These are phyloP conservation scores for Sphaerobolus stellatus DNA, from an alignment of 1,284 basidiomycete genomes.

Conservation along the genomic window DNA sequence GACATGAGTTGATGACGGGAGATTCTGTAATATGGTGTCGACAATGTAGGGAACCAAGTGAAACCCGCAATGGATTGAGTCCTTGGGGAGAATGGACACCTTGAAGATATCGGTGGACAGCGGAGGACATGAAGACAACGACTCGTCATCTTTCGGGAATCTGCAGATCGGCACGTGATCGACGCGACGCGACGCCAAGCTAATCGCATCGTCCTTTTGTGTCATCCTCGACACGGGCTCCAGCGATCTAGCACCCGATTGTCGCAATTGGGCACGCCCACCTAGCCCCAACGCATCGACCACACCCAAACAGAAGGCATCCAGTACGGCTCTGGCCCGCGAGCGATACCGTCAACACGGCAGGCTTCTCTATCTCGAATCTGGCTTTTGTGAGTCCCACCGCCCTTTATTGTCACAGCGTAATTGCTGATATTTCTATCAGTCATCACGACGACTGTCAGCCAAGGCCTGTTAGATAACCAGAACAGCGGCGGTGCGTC, in stretches of 20 bases:
- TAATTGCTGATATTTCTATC: not conserved
- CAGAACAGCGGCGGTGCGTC: too few species aligned
- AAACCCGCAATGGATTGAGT: constrained; percentile 91
- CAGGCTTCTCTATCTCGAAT: constrained; percentile 69
- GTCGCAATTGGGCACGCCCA: constrained; percentile 48
- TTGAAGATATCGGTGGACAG: constrained; percentile 50
- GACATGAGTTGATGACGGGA: constrained; percentile 88
- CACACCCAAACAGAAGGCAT: constrained; percentile 60
- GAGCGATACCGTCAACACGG: constrained; percentile 75
- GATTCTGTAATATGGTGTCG: constrained; percentile 71
- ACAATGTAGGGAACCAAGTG: too few species aligned
- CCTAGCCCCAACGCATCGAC: constrained; percentile 48
- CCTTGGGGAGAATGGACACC: constrained; percentile 84
- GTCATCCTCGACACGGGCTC: constrained; percentile 74
- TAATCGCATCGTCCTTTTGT: constrained; percentile 12
- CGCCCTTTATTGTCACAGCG: constrained; percentile 1
- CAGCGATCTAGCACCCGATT: constrained; percentile 63
- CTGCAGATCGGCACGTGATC: not conserved
- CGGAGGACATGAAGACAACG: not conserved
- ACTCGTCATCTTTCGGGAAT: constrained; percentile 7
- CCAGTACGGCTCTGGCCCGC: constrained; percentile 84
- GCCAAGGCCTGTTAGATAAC: constrained; percentile 33
- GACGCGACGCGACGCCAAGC: not conserved
- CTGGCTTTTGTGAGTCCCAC: constrained; percentile 57
- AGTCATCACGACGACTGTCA: constrained; percentile 41